Evolutionary conservation across 768 basidiomycete species (phyloP), one percentile per base, ranked within the genome.

Genomic region (Psilocybe cubensis): DNA sequence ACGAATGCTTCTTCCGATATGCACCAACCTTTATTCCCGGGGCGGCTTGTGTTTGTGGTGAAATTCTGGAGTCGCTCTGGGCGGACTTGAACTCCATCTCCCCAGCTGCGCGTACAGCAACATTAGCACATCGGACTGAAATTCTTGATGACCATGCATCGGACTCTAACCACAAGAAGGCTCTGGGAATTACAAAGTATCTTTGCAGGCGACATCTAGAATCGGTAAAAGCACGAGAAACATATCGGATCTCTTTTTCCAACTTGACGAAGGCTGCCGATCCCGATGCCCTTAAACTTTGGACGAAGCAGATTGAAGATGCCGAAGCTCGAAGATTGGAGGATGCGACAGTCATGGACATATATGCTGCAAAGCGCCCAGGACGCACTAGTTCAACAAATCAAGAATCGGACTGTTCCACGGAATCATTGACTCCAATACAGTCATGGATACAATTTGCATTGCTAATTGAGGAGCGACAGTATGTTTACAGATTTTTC

Each of bases 161-260:
- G 45, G 63, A 68, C 41, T 61, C 59, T 5, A 70, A 71, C 52
- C 66, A 62, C 17, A 70, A 65, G 45, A 71, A 71, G 45, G 23
- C 56, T 23, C 27, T 66, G 0, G 47, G 48, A 1, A 69, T 68
- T 3, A 42, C 40, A 44, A 25, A 28, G 4, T 46, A 51, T 54
- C 18, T 62, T 47, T 18, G 52, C 41, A 25, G 29, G 6, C 20
- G 29, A 1, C 18, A 53, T 29, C 17, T n/a, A 0, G 25, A 59
- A 31, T 21, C 51, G 9, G 1, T 2, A 3, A 5, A 38, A n/a
- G 12, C 23, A 0, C 18, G 9, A 17, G 29, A 42, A n/a, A 29
- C 29, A 1, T 28, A 17, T 24, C 8, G 38, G 2, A 17, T 3
- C 14, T 14, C 25, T 42, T 43, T 9, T 45, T n/a, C 10, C 11